Percentiles rank a stretch among this genome's conserved stretches.
phyloP scores from a whole-genome alignment of 805 yeast species.

The Yamadazyma nakazawae region DNA sequence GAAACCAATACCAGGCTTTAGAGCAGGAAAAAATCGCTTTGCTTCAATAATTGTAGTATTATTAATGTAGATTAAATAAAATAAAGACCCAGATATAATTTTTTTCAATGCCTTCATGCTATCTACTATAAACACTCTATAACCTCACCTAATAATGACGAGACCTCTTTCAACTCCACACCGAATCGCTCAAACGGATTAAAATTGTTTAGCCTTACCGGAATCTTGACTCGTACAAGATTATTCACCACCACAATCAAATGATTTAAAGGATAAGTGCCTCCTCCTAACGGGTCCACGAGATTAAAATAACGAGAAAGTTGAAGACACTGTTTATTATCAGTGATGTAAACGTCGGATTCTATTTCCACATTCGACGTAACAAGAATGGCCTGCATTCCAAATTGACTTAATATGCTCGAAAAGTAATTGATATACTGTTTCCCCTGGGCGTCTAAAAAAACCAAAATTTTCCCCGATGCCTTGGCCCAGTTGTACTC shows the following conservation, averaged over 20 bases:
- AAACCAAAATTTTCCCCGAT: conserved; percentile 18
- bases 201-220: conserved; percentile 16
- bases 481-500: conserved; percentile 37
- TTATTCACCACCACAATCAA: conserved; percentile 16
- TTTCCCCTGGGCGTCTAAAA: conserved; percentile 32
- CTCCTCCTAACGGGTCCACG: conserved; percentile 37
- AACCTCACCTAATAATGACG: conserved; percentile 7
- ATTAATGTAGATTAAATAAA: not conserved
- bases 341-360: conserved; percentile 1
- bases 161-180: conserved; percentile 13
- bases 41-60: conserved; percentile 21
- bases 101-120: not conserved
- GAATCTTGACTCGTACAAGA: conserved; percentile 13
- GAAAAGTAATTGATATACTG: conserved; percentile 20
- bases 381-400: conserved; percentile 2
- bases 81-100: not conserved
- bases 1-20: conserved; percentile 36
- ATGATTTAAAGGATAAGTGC: conserved; percentile 31
- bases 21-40: conserved; percentile 41
- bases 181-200: conserved; percentile 23
- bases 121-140: not conserved
- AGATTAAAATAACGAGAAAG: conserved; percentile 24
- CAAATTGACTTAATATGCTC: not conserved
- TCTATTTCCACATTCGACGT: not conserved
- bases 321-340: conserved; percentile 18